phyloP scores from a whole-genome alignment of 2,329 filamentous ascomycete species.

The Pseudocercospora pini-densiflorae region DNA sequence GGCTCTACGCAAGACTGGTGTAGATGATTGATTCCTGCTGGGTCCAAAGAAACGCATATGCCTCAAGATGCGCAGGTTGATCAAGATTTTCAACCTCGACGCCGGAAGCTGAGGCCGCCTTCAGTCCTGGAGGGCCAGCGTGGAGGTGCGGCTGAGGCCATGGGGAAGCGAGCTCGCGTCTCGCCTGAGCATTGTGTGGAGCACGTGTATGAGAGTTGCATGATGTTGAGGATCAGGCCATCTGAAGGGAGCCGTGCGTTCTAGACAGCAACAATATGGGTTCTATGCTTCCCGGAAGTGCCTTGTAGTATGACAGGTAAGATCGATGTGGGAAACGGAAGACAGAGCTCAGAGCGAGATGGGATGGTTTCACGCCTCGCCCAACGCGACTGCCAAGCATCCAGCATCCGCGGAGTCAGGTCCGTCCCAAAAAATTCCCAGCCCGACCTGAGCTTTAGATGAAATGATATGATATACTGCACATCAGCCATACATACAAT shows the following conservation, averaged over 20 bases:
- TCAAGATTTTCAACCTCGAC: too few relatives aligned
- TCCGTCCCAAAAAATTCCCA: constrained; percentile 4
- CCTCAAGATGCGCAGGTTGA: too few relatives aligned
- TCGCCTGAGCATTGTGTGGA: too few relatives aligned
- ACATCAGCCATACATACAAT: background rate
- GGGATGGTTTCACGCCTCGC: background rate
- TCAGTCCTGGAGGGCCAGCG: too few relatives aligned
- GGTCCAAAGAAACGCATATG: too few relatives aligned
- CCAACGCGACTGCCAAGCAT: background rate
- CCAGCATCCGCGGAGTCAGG: background rate
- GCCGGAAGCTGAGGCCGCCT: too few relatives aligned
- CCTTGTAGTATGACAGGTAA: too few relatives aligned
- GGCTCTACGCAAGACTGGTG: background rate
- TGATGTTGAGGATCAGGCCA: too few relatives aligned
- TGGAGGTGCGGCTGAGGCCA: background rate
- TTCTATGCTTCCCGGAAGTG: too few relatives aligned
- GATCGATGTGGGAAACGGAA: too few relatives aligned
- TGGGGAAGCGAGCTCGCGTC: background rate
- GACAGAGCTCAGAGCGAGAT: background rate
- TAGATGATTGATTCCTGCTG: background rate
- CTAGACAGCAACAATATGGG: too few relatives aligned
- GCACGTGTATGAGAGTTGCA: background rate
- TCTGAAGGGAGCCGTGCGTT: too few relatives aligned
- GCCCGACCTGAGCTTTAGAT: background rate
- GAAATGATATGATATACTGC: background rate